These are phyloP conservation scores for Pseudocercospora fijiensis DNA, from an alignment of 2,329 filamentous ascomycete genomes.

Conservation along the genomic window DNA sequence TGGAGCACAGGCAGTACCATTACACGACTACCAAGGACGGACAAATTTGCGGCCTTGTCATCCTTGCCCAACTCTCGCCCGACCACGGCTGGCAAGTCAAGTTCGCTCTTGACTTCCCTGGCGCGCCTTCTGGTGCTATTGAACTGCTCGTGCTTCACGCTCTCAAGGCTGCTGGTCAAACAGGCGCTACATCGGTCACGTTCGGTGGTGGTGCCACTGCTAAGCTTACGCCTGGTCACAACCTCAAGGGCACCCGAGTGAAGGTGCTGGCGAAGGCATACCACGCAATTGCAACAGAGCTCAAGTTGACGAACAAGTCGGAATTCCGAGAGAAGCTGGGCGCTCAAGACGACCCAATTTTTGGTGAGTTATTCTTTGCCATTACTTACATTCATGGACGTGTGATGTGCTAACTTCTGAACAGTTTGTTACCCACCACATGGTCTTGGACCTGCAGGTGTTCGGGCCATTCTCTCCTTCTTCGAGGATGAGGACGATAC, in stretches of 20 bases:
- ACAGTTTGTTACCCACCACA: conserved; percentile 81
- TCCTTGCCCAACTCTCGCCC: conserved; percentile 77
- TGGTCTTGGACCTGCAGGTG: conserved; percentile 76
- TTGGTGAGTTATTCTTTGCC: conserved; percentile 45
- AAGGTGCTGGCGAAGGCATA: conserved; percentile 82
- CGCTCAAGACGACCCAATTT: conserved; percentile 77
- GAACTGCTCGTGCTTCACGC: conserved; percentile 76
- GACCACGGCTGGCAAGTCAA: conserved; percentile 90
- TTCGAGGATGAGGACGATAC: conserved; percentile 66
- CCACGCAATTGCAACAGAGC: conserved; percentile 74
- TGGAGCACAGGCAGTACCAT: conserved; percentile 80
- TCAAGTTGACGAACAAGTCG: conserved; percentile 78
- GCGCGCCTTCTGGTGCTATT: conserved; percentile 80
- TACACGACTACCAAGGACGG: conserved; percentile 73
- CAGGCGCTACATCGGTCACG: conserved; percentile 68
- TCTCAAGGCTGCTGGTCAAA: conserved; percentile 59
- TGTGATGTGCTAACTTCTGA: neutral
- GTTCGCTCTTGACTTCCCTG: conserved; percentile 91
- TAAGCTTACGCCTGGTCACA: conserved; percentile 73
- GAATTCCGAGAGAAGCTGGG: conserved; percentile 92
- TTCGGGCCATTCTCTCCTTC: conserved; percentile 84
- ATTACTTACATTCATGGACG: neutral
- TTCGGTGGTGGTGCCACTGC: conserved; percentile 81
- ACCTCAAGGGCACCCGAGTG: conserved; percentile 75
- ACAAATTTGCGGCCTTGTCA: conserved; percentile 72